Evolutionary conservation across 176 grass and related monocot species (phyloP).

Genomic region (Eleusine indica): DNA sequence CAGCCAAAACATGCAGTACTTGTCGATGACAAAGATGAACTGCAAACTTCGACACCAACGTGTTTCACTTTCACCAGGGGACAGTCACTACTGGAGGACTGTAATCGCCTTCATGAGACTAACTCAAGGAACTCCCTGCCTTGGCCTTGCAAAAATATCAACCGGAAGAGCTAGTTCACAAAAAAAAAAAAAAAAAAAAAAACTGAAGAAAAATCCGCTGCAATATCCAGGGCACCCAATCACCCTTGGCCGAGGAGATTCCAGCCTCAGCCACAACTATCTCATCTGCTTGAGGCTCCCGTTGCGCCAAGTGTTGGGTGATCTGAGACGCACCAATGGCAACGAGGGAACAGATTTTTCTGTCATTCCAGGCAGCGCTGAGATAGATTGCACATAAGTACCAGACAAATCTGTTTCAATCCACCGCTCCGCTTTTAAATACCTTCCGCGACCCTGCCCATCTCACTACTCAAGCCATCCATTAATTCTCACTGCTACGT

Average conservation of each 20-base stretch:
- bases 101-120: neutral
- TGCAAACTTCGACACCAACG: neutral
- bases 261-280: constrained; percentile 13
- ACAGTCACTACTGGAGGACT: neutral
- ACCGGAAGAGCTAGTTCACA: neutral
- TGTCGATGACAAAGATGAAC: neutral
- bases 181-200: neutral
- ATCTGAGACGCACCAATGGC: constrained; percentile 38
- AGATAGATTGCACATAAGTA: neutral
- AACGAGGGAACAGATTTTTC: constrained; percentile 29
- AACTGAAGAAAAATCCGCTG: constrained; percentile 35
- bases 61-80: neutral
- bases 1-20: neutral
- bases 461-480: constrained; percentile 35
- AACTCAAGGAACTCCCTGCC: too few relatives aligned
- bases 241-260: neutral
- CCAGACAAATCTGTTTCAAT: neutral
- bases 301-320: neutral
- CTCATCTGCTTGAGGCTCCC: neutral
- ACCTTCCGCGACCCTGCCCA: neutral
- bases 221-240: constrained; percentile 35
- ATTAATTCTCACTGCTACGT: neutral
- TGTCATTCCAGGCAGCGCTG: neutral
- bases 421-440: constrained; percentile 11
- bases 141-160: constrained; percentile 11